Evolutionary conservation across 257 asterid genomes (phyloP).

Genomic region (Solanum sejunctum): DNA sequence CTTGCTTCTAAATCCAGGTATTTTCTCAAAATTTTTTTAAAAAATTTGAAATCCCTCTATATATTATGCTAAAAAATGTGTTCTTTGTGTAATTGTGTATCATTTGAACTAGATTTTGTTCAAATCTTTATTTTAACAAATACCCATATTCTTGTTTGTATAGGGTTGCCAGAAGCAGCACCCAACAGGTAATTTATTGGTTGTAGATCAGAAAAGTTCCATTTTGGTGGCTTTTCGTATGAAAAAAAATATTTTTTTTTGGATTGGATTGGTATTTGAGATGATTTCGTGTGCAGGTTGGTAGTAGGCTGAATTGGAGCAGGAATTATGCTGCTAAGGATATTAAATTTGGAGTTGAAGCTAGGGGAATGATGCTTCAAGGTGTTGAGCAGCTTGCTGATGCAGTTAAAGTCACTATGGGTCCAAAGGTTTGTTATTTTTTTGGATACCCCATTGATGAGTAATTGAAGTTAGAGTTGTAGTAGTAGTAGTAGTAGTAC

Average conservation of each 20-base stretch:
- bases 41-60: not conserved
- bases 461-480: not conserved
- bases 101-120: not conserved
- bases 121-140: not conserved
- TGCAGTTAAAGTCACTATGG: constrained; percentile 92
- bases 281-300: constrained; percentile 27
- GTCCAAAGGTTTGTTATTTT: constrained; percentile 62
- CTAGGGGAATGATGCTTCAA: constrained; percentile 80
- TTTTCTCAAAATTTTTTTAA: not conserved
- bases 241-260: not conserved
- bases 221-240: not conserved
- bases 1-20: constrained; percentile 27
- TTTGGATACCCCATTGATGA: not conserved
- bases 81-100: not conserved
- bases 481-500: not conserved
- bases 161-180: constrained; percentile 53
- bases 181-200: constrained; percentile 33
- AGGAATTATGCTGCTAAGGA: constrained; percentile 92
- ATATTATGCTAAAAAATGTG: not conserved
- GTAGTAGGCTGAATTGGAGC: constrained; percentile 48
- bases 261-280: not conserved
- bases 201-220: not conserved
- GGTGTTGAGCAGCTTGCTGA: constrained; percentile 96
- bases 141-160: constrained; percentile 1
- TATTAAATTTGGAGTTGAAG: constrained; percentile 80